Evolutionary conservation across 2,329 filamentous ascomycete genomes (phyloP).

Genomic region (Gremmenia infestans): DNA sequence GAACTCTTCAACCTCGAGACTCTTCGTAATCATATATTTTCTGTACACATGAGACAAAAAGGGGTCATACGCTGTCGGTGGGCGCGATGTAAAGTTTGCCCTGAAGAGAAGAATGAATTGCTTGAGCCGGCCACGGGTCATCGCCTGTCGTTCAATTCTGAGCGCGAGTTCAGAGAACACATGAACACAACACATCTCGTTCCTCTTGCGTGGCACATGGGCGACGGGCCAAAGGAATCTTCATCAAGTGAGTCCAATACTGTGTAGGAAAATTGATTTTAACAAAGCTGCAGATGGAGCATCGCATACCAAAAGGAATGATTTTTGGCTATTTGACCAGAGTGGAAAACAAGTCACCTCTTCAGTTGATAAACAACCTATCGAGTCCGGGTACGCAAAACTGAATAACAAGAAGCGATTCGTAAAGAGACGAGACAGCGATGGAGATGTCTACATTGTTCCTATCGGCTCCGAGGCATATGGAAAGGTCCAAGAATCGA

Average conservation of each 20-base stretch:
- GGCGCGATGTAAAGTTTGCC: conserved; percentile 34
- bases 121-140: not conserved
- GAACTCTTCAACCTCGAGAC: conserved; percentile 60
- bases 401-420: conserved; percentile 24
- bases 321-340: conserved; percentile 45
- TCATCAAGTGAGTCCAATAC: conserved; percentile 17
- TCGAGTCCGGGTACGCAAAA: conserved; percentile 39
- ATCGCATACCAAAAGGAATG: not conserved
- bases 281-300: conserved; percentile 5
- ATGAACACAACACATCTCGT: conserved; percentile 50
- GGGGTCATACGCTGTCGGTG: conserved; percentile 31
- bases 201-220: conserved; percentile 52
- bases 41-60: conserved; percentile 40
- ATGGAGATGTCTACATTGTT: not conserved
- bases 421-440: not conserved
- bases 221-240: conserved; percentile 51
- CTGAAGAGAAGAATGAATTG: not conserved
- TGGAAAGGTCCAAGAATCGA: not conserved
- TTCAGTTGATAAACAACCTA: conserved; percentile 45
- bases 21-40: conserved; percentile 47
- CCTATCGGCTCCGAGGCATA: not conserved
- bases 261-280: not conserved
- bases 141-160: conserved; percentile 15
- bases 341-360: conserved; percentile 55
- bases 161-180: conserved; percentile 42